Evolutionary conservation across 176 grass and related monocot genomes (phyloP).

Genomic region (Aegilops longissima): DNA sequence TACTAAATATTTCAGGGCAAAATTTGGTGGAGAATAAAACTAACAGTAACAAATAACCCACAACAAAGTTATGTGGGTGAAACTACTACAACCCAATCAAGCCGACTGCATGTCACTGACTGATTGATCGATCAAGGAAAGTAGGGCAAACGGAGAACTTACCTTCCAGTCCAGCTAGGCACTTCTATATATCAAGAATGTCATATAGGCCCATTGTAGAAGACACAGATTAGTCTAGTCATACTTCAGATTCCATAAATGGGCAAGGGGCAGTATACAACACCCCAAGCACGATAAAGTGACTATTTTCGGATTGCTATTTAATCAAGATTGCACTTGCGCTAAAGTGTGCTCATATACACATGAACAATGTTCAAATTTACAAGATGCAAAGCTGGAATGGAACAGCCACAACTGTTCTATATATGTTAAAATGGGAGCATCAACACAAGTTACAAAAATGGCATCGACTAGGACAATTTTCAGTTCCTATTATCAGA

Average conservation of each 20-base stretch:
- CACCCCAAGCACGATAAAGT: background rate
- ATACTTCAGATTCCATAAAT: conserved; percentile 25
- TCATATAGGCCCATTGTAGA: conserved; percentile 41
- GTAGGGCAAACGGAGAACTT: conserved; percentile 37
- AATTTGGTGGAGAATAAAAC: background rate
- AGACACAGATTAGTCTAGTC: conserved; percentile 46
- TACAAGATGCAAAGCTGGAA: background rate
- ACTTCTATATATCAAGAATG: conserved; percentile 48
- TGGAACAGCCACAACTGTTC: background rate
- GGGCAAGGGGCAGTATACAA: background rate
- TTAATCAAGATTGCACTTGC: background rate
- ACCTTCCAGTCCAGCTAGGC: conserved; percentile 54
- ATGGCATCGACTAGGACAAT: background rate
- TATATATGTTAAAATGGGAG: background rate
- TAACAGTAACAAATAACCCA: background rate
- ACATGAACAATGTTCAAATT: background rate
- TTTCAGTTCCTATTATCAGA: background rate
- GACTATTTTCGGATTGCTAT: background rate
- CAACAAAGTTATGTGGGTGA: background rate
- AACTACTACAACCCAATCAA: background rate
- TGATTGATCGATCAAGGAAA: conserved; percentile 14
- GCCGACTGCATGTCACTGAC: conserved; percentile 3
- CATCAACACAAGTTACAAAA: background rate
- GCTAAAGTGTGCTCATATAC: background rate
- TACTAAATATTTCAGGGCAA: background rate